Conservation (phyloP, 2,329 filamentous ascomycete genomes). For the Sodiomyces alkalinus region DNA sequence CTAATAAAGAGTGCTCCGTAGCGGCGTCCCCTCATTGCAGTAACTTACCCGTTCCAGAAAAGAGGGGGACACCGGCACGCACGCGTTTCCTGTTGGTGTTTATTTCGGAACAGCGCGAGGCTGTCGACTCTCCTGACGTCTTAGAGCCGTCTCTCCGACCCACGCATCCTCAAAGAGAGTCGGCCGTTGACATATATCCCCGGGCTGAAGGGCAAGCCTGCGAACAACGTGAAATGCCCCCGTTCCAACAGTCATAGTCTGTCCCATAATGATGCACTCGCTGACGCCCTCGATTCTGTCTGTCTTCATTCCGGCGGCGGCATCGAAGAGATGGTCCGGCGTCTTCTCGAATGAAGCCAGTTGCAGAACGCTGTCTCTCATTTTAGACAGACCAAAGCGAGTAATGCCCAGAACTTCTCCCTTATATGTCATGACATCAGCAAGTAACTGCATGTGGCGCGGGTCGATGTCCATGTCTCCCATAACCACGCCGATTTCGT, state of each 20-base stretch:
- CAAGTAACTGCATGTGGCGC: constrained; percentile 91
- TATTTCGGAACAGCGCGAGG: too few relatives aligned
- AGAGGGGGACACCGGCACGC: too few relatives aligned
- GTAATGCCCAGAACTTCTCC: constrained; percentile 94
- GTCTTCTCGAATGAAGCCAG: constrained; percentile 97
- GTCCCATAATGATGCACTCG: constrained; percentile 97
- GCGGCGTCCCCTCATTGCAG: too few relatives aligned
- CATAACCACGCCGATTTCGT: constrained; percentile 84
- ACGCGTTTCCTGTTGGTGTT: too few relatives aligned
- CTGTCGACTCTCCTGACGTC: constrained; percentile 3
- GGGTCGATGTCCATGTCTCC: constrained; percentile 89
- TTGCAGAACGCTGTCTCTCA: constrained; percentile 86
- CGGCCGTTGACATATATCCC: constrained; percentile 40
- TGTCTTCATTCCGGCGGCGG: constrained; percentile 79
- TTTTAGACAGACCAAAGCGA: constrained; percentile 89
- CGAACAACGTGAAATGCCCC: constrained; percentile 84
- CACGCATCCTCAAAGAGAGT: constrained; percentile 61
- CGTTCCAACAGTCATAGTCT: constrained; percentile 82
- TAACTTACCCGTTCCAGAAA: too few relatives aligned
- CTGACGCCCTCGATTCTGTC: constrained; percentile 87
- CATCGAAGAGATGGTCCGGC: constrained; percentile 91
- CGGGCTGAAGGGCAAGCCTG: constrained; percentile 49
- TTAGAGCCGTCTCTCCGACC: constrained; percentile 18
- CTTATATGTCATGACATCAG: constrained; percentile 98
- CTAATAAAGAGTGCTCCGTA: too few relatives aligned